Evolutionary conservation across 1,139 yeast genomes (phyloP).

Genomic region (Taiozyma onychis): DNA sequence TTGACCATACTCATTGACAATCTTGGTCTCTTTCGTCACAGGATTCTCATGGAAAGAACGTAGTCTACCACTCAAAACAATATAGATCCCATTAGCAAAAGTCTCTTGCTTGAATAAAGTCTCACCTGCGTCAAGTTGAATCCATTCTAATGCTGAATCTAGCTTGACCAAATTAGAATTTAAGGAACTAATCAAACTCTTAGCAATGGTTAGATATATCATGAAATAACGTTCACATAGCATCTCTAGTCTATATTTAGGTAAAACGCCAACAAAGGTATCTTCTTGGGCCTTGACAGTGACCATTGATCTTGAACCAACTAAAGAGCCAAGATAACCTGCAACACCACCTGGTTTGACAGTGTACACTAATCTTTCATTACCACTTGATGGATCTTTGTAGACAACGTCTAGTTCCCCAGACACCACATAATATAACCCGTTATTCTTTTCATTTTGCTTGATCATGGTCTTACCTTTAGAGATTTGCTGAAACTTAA

Average conservation of each 20-base stretch:
- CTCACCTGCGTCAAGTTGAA: conserved; percentile 82
- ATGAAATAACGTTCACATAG: conserved; percentile 73
- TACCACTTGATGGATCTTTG: conserved; percentile 22
- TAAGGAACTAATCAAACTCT: conserved; percentile 57
- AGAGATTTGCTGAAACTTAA: conserved; percentile 52
- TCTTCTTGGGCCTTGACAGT: conserved; percentile 49
- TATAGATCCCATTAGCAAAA: conserved; percentile 86
- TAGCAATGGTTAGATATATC: conserved; percentile 73
- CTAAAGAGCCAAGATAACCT: conserved; percentile 77
- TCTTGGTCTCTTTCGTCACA: conserved; percentile 27
- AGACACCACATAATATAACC: conserved; percentile 72
- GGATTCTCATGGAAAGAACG: conserved; percentile 45
- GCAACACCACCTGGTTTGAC: conserved; percentile 79
- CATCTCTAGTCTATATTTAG: conserved; percentile 56
- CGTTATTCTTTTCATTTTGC: conserved; percentile 59
- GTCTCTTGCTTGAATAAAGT: conserved; percentile 78
- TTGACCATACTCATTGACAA: conserved; percentile 81
- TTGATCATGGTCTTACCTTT: conserved; percentile 54
- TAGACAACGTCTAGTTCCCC: conserved; percentile 66
- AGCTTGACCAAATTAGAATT: conserved; percentile 65
- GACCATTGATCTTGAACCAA: conserved; percentile 77
- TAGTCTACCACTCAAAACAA: conserved; percentile 85
- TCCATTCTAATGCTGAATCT: conserved; percentile 95
- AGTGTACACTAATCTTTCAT: conserved; percentile 44
- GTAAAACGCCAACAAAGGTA: conserved; percentile 65